Evolutionary conservation across 192 early-diverging fungal species (phyloP).

Genomic region (Entomortierella lignicola): DNA sequence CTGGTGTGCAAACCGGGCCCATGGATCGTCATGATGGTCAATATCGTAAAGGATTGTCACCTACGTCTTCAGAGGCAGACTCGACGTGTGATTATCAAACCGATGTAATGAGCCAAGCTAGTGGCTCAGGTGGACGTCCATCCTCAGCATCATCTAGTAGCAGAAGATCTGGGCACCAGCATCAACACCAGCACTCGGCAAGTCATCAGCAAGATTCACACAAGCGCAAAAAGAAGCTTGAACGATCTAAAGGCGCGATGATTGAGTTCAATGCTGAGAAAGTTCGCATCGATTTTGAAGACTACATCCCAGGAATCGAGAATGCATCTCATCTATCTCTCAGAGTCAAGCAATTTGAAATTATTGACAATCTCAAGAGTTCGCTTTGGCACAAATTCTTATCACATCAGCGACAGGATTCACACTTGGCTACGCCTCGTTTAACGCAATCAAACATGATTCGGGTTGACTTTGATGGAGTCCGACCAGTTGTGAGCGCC

Average conservation of each 20-base stretch:
- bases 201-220: conserved; percentile 18
- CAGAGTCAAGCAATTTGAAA: conserved; percentile 72
- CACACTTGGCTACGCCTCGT: conserved; percentile 61
- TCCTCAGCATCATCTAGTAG: conserved; percentile 18
- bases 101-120: conserved; percentile 35
- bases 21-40: conserved; percentile 14
- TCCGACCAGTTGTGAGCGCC: conserved; percentile 67
- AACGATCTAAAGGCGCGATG: conserved; percentile 57
- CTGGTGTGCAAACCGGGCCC: conserved; percentile 33
- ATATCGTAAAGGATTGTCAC: conserved; percentile 15
- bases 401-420: conserved; percentile 68
- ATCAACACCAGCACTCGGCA: conserved; percentile 15
- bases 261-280: conserved; percentile 67
- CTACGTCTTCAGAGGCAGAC: conserved; percentile 40
- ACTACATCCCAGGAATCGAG: conserved; percentile 57
- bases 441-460: conserved; percentile 76
- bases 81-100: conserved; percentile 38
- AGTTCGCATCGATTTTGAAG: conserved; percentile 66
- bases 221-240: conserved; percentile 50
- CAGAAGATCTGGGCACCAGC: conserved; percentile 8
- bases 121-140: conserved; percentile 21
- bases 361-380: conserved; percentile 80
- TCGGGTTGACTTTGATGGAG: conserved; percentile 60
- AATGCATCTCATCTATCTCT: conserved; percentile 63
- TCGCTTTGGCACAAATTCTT: conserved; percentile 86